Evolutionary conservation across 179 eudicot species (phyloP), one percentile per base, ranked within the genome.

Genomic region (Actinidia polygama): DNA sequence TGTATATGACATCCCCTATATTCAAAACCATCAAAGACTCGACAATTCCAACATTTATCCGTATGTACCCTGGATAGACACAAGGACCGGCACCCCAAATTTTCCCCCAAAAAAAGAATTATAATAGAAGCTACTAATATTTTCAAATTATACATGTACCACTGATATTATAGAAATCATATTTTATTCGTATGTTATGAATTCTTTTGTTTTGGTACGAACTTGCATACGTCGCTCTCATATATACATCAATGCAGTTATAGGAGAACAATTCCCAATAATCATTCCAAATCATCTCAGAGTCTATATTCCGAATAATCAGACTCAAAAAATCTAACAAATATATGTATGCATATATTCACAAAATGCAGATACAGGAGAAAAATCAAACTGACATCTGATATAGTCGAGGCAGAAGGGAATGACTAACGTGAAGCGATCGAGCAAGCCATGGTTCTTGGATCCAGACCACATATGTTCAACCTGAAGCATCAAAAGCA

Each of bases 381-480:
- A 77, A 57, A 10, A 79, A 62, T 36, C 7, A 53, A 6, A 85
- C 89, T 68, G 57, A 92, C 98, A 95, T 94, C 83, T 91, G 88
- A 96, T 85, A 53, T 79, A 89, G 81, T 96, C 98, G 66, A 96
- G 97, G 87, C 98, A 94, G 80, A 89, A 94, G 53, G 99, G 99
- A 30, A 96, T 90, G 57, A 84, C 85, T 82, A 96, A 82, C 46
- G 94, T 93, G 85, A 96, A 94, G 0, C 97, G 97, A 91, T 96
- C 99, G 68, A 89, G 71, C 82, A 91, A 87, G n/a, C 57, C 73
- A 30, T 77, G 77, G 87, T 85, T 87, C 79, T 92, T 96, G 36
- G 93, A 90, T 19, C 97, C 98, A 70, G 99, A 89, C 95, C 99
- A 94, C 94, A 96, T 90, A 71, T 90, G 92, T 15, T 96, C 98